phyloP scores from a whole-genome alignment of 2,329 filamentous ascomycete genomes.

The Ceratocystis cacaofunesta region DNA sequence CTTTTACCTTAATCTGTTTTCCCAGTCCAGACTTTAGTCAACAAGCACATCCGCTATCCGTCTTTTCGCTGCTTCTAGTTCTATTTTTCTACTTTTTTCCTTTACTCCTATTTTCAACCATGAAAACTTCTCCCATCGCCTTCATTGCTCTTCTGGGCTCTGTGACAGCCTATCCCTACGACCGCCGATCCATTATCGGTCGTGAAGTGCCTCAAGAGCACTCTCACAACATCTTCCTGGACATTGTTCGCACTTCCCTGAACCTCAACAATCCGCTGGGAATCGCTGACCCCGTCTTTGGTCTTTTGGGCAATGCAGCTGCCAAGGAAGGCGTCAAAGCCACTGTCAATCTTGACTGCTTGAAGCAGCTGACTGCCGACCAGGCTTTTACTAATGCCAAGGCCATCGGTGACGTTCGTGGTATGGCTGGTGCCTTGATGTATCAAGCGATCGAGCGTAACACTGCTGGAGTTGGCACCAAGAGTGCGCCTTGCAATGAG shows the following conservation, averaged over 20 bases:
- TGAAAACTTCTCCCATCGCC: conserved; percentile 8
- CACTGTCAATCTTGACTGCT: conserved; percentile 28
- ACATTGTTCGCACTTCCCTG: conserved; percentile 30
- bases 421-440: conserved; percentile 39
- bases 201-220: conserved; percentile 42
- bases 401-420: conserved; percentile 34
- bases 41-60: no score
- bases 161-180: conserved; percentile 17
- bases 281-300: conserved; percentile 37
- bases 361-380: conserved; percentile 37
- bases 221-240: conserved; percentile 36
- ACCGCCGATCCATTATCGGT: conserved; percentile 17
- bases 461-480: conserved; percentile 29
- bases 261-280: conserved; percentile 37
- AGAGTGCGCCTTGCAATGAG: conserved; percentile 41
- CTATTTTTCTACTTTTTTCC: background rate
- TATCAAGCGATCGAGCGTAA: conserved; percentile 41
- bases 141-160: conserved; percentile 18
- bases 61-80: background rate
- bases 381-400: conserved; percentile 48
- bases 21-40: no score
- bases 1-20: no score
- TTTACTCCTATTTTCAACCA: conserved; percentile 3
- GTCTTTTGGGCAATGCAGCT: conserved; percentile 30
- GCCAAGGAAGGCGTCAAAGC: conserved; percentile 35